Conservation (phyloP, 2,329 filamentous ascomycete species). For the Ophidiomyces ophidiicola region DNA sequence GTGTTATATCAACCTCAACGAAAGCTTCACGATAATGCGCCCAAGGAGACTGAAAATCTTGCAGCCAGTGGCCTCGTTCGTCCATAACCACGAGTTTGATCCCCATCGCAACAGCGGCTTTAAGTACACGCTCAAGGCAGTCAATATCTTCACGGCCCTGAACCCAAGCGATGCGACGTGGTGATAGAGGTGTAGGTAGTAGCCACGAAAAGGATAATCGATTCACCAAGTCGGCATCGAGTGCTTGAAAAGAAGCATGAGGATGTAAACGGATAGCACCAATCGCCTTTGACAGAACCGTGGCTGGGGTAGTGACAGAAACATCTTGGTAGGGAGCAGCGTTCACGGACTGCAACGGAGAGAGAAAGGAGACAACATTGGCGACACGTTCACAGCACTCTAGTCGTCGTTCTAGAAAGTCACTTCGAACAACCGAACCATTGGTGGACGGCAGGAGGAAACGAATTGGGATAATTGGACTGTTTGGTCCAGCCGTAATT, state of each 20-base stretch:
- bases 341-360: background rate
- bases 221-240: background rate
- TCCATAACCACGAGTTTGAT: constrained; percentile 30
- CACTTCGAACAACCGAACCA: background rate
- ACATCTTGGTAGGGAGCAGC: background rate
- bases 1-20: background rate
- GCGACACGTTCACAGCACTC: background rate
- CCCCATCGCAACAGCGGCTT: constrained; percentile 25
- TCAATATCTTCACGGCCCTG: background rate
- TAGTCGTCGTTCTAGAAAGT: background rate
- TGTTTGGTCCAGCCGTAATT: too few species aligned
- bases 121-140: too few species aligned
- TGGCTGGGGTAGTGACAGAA: background rate
- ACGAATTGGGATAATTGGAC: too few species aligned
- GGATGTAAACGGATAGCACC: background rate
- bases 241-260: background rate
- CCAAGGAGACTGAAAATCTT: constrained; percentile 17
- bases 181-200: background rate
- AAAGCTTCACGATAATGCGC: constrained; percentile 17
- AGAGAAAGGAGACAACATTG: background rate
- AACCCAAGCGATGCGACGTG: background rate
- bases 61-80: constrained; percentile 30
- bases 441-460: background rate
- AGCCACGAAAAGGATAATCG: background rate
- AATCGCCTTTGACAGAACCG: background rate